Base-by-base conservation (phyloP, 352 stramenopile species). In the Globisporangium splendens region DNA sequence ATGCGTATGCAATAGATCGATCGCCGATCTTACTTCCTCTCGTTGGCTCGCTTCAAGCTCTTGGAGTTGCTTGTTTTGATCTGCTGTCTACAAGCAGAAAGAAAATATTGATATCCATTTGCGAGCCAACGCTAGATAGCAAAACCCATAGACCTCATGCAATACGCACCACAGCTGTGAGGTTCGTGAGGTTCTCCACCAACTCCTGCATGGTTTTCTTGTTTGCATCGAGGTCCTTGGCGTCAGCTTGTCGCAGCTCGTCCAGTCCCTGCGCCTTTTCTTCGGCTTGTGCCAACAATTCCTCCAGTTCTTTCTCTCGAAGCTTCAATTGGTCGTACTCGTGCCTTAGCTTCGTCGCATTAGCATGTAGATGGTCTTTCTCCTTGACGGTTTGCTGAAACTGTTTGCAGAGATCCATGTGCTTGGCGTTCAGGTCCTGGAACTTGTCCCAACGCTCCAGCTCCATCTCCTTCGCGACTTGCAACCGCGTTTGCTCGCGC, bases 131-230 rank as follows among this genome's bases (percentile, higher is more conserved):
- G 5, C 24, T 31, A 31, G 24, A 31, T 31, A 31, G 24, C 24
- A n/a, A 49, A 3, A 42, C 2, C 13, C 61, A 28, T 48, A 7
- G 7, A 22, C 22, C 21, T 24, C 22, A 18, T 31, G 5, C 24
- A 50, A 13, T 20, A 69, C 71, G 53, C 56, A 85, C 75, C 68
- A 86, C 69, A 18, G 68, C 66, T 4, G 77, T 90, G 55, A 90
- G 66, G 31, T 71, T 86, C n/a, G 69, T 75, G 43, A 90, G 54
- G 47, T 85, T 90, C 33, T 87, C 75, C 54, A 88, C 73, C 43
- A 90, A 56, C 38, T 85, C 76, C 38, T 87, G 73, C 54, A 84
- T 73, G n/a, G 77, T 83, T 58, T 75, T 75, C 66, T 90, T 86
- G 39, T 51, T 72, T 35, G 54, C 65, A 49, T 85, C 77, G 22